Percentiles rank a stretch among this genome's conserved stretches.
These are phyloP conservation scores for Paramecium primaurelia DNA, from an alignment of 73 alveolate genomes.

Conservation along the genomic window DNA sequence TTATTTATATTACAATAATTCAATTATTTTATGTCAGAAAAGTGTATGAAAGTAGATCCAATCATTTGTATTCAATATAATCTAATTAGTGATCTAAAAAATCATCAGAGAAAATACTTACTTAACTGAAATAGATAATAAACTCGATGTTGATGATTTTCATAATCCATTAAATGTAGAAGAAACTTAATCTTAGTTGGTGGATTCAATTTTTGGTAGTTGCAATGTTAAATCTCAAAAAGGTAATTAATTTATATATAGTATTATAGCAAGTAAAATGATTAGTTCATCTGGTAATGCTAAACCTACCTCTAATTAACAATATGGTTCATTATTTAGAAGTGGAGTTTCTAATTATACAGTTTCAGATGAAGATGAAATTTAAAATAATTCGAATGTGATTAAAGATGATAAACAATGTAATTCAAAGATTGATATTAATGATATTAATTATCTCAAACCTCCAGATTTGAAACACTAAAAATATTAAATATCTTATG, in stretches of 20 bases:
- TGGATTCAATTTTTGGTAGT: neutral
- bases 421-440: neutral
- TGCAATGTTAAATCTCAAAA: neutral
- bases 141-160: neutral
- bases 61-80: neutral
- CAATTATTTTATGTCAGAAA: neutral
- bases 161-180: neutral
- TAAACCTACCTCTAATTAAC: neutral
- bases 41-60: neutral
- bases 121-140: neutral
- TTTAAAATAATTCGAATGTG: neutral
- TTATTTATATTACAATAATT: neutral
- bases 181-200: neutral
- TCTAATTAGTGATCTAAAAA: neutral
- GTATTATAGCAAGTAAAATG: neutral
- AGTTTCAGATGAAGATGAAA: neutral
- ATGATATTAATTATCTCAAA: neutral
- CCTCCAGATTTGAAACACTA: neutral
- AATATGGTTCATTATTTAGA: neutral
- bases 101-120: neutral
- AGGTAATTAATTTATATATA: neutral
- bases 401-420: neutral
- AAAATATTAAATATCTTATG: neutral
- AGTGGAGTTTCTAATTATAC: neutral
- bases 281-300: conserved; percentile 6